Conservation (phyloP, 2,329 filamentous ascomycete species). For the Trichoderma sp. region DNA sequence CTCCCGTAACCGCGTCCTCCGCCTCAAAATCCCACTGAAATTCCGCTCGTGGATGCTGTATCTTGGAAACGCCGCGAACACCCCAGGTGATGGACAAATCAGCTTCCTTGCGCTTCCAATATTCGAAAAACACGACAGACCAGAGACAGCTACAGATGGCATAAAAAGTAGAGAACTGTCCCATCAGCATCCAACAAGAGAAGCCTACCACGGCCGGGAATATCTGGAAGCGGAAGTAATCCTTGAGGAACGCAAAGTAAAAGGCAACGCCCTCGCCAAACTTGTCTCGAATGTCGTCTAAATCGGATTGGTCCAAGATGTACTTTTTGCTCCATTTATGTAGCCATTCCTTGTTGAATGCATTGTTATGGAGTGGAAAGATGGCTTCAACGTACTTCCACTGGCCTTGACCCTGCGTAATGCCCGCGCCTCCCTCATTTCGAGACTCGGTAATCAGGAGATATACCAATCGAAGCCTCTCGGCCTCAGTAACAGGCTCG, state of each 20-base stretch:
- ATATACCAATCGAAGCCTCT: conserved; percentile 83
- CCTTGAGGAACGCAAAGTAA: conserved; percentile 92
- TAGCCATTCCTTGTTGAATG: conserved; percentile 73
- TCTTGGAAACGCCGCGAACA: conserved; percentile 76
- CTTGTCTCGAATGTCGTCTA: conserved; percentile 72
- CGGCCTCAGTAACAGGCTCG: conserved; percentile 81
- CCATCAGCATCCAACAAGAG: conserved; percentile 75
- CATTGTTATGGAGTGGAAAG: conserved; percentile 76
- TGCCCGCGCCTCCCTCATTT: conserved; percentile 74
- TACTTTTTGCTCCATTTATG: conserved; percentile 72
- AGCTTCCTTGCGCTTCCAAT: conserved; percentile 90
- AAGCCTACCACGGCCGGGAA: conserved; percentile 78
- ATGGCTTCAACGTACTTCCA: conserved; percentile 73
- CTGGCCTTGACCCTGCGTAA: conserved; percentile 64
- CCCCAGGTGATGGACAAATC: conserved; percentile 87
- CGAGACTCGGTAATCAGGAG: conserved; percentile 73
- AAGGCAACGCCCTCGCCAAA: conserved; percentile 86
- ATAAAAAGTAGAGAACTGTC: conserved; percentile 79
- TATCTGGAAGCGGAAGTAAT: conserved; percentile 83
- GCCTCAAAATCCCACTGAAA: conserved; percentile 77
- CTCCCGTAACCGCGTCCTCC: conserved; percentile 78
- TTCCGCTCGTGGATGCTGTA: conserved; percentile 73
- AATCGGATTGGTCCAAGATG: conserved; percentile 60
- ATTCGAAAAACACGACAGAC: conserved; percentile 87
- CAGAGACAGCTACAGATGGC: conserved; percentile 77